Conservation (phyloP, 768 basidiomycete species). For the Porpolomopsis calyptriformis region DNA sequence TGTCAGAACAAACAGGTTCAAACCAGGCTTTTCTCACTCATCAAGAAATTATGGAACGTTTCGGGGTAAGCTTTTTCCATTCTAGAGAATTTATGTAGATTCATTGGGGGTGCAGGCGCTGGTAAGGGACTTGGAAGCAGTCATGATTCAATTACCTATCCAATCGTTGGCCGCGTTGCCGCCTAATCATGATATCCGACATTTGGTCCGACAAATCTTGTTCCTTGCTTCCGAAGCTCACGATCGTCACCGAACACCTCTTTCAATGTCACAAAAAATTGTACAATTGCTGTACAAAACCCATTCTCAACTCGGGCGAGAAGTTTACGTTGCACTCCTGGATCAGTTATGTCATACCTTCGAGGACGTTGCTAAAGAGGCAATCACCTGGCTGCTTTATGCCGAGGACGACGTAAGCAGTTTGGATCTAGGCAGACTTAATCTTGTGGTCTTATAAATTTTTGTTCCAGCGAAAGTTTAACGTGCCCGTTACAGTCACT, state of each 20-base stretch:
- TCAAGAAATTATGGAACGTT: slow-evolving; percentile 83
- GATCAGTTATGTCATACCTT: slow-evolving; percentile 84
- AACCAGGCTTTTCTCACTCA: slow-evolving; percentile 44
- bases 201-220: slow-evolving; percentile 74
- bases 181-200: slow-evolving; percentile 77
- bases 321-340: slow-evolving; percentile 84
- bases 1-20: slow-evolving; percentile 39
- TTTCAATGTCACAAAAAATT: slow-evolving; percentile 92
- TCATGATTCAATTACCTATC: slow-evolving; percentile 64
- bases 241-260: slow-evolving; percentile 76
- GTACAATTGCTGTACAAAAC: slow-evolving; percentile 94
- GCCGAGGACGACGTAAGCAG: slow-evolving; percentile 83
- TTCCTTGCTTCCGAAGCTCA: slow-evolving; percentile 68
- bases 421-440: slow-evolving; percentile 7
- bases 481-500: slow-evolving; percentile 86
- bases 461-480: slow-evolving; percentile 75
- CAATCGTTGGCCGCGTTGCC: slow-evolving; percentile 63
- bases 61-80: slow-evolving; percentile 41
- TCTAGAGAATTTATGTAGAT: slow-evolving; percentile 5
- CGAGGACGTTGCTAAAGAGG: slow-evolving; percentile 91
- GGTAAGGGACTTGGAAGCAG: slow-evolving; percentile 66
- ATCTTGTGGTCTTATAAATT: slow-evolving; percentile 9
- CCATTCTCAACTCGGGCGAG: slow-evolving; percentile 71
- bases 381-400: slow-evolving; percentile 90
- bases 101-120: slow-evolving; percentile 22